phyloP scores from a whole-genome alignment of 371 early-diverging fungal genomes.

The Umbelopsis sp. region DNA sequence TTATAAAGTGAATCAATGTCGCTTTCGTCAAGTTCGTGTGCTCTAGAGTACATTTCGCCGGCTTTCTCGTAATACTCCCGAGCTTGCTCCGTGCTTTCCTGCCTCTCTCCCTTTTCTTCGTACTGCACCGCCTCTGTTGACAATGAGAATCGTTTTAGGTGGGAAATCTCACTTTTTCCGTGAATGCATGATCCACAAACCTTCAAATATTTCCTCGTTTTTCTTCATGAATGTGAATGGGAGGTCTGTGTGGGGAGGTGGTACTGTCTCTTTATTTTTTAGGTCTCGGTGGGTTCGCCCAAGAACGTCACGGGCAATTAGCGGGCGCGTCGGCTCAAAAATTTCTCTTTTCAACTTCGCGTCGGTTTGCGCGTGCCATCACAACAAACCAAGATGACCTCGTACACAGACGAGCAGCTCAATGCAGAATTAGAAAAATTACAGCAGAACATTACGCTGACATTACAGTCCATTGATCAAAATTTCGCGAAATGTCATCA shows the following conservation, averaged over 20 bases:
- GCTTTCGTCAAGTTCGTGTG: slow-evolving; percentile 42
- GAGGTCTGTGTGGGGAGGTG: neutral
- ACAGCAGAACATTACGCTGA: slow-evolving; percentile 57
- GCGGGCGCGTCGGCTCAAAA: slow-evolving; percentile 5
- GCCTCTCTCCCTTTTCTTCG: slow-evolving; percentile 60
- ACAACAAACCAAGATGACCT: slow-evolving; percentile 5
- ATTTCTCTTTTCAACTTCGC: neutral
- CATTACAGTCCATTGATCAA: slow-evolving; percentile 57
- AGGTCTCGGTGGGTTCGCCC: neutral
- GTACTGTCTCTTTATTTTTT: neutral
- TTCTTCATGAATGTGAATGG: neutral
- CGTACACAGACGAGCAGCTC: slow-evolving; percentile 34
- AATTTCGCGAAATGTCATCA: slow-evolving; percentile 57
- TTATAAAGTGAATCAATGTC: slow-evolving; percentile 57
- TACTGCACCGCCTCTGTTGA: slow-evolving; percentile 44
- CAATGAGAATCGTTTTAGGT: neutral
- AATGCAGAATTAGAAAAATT: slow-evolving; percentile 46
- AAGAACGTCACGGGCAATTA: slow-evolving; percentile 1
- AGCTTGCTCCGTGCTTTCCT: slow-evolving; percentile 56
- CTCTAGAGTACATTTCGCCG: slow-evolving; percentile 51
- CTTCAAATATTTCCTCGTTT: slow-evolving; percentile 15
- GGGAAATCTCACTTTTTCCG: neutral
- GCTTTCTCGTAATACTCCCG: slow-evolving; percentile 54
- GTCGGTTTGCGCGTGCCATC: slow-evolving; percentile 14
- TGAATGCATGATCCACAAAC: neutral